phyloP scores from a whole-genome alignment of 371 early-diverging fungal species.

The Mucor racemosus region DNA sequence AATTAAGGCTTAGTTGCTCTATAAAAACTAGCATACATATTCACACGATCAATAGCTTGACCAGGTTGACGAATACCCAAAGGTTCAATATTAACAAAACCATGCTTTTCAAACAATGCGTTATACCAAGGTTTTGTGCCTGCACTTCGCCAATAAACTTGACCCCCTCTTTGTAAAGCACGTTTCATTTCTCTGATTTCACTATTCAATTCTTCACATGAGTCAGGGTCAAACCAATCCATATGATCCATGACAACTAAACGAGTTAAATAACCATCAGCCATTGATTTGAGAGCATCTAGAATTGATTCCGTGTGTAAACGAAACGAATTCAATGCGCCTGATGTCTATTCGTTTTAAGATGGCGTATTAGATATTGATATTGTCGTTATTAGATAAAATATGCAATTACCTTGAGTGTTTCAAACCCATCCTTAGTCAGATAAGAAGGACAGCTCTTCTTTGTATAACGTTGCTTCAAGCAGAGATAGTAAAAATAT shows the following conservation, averaged over 20 bases:
- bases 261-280: conserved; percentile 71
- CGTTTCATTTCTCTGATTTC: conserved; percentile 73
- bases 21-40: conserved; percentile 85
- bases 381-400: neutral
- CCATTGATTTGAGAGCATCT: conserved; percentile 61
- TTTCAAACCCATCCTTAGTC: conserved; percentile 68
- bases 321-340: conserved; percentile 64
- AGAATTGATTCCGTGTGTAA: conserved; percentile 83
- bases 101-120: conserved; percentile 66
- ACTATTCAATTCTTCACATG: conserved; percentile 57
- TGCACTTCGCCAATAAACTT: conserved; percentile 82
- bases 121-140: conserved; percentile 87
- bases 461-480: conserved; percentile 72
- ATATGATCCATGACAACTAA: conserved; percentile 90
- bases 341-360: conserved; percentile 30
- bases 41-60: conserved; percentile 78
- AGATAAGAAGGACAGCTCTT: conserved; percentile 77
- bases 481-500: conserved; percentile 84
- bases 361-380: neutral
- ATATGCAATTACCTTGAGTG: conserved; percentile 53
- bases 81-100: conserved; percentile 67
- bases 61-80: conserved; percentile 71
- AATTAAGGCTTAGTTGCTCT: conserved; percentile 33
- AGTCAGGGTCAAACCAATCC: conserved; percentile 79
- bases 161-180: conserved; percentile 66